Conservation (phyloP, 306 rosid species). For the Vicia faba region DNA sequence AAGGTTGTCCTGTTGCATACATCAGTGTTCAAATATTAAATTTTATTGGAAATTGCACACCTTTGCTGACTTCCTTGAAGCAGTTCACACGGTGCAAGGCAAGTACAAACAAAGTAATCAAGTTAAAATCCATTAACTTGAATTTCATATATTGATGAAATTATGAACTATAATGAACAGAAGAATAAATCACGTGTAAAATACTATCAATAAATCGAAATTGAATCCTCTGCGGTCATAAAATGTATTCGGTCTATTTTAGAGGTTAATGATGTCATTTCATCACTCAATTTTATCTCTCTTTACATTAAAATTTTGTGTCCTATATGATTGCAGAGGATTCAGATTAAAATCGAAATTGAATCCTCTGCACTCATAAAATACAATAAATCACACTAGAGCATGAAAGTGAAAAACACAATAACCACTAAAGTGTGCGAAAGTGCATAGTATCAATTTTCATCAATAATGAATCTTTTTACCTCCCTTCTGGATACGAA, state of each 20-base stretch:
- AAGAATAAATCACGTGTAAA: slow-evolving; percentile 18
- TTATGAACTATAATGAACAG: slow-evolving; percentile 17
- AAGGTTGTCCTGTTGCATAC: slow-evolving; percentile 14
- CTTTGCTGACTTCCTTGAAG: slow-evolving; percentile 80
- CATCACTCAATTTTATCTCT: too few relatives aligned
- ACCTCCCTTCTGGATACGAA: slow-evolving; percentile 91
- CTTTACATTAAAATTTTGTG: too few relatives aligned
- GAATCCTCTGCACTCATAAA: too few relatives aligned
- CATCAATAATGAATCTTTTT: slow-evolving; percentile 23
- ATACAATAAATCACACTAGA: too few relatives aligned
- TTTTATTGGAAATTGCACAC: slow-evolving; percentile 48
- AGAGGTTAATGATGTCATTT: too few relatives aligned
- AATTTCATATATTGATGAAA: slow-evolving; percentile 36
- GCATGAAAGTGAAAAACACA: too few relatives aligned
- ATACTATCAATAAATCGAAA: slow-evolving; percentile 30
- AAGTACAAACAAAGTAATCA: slow-evolving; percentile 46
- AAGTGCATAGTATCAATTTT: too few relatives aligned
- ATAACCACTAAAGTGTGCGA: too few relatives aligned
- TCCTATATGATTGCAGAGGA: too few relatives aligned
- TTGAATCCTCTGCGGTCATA: too few relatives aligned
- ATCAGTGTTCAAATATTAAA: background rate
- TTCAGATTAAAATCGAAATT: too few relatives aligned
- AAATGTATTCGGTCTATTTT: too few relatives aligned
- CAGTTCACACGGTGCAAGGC: slow-evolving; percentile 45
- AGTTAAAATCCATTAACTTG: slow-evolving; percentile 46